Percentiles rank a stretch among this genome's conserved stretches.
Evolutionary conservation across 371 early-diverging fungal genomes (phyloP).

Genomic region (Mucor saturninus): DNA sequence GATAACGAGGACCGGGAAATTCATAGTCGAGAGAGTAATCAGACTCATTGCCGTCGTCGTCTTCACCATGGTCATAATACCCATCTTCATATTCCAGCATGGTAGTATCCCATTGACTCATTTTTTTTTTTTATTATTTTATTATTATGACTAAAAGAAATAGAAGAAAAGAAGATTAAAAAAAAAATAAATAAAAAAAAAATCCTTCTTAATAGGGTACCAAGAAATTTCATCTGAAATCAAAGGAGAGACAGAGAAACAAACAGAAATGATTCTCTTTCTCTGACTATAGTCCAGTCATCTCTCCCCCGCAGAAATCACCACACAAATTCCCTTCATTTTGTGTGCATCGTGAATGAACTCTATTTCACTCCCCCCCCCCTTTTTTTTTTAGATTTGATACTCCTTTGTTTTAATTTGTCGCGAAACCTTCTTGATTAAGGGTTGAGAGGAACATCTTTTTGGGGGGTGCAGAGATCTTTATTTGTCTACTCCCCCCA

Average conservation of each 20-base stretch:
- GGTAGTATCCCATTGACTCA: constrained; percentile 2
- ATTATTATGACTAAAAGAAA: not conserved
- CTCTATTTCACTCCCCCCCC: no score
- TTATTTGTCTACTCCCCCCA: not conserved
- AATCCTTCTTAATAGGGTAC: not conserved
- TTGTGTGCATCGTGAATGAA: no score
- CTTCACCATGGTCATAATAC: constrained; percentile 18
- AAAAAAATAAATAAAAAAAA: constrained; percentile 1
- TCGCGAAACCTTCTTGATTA: not conserved
- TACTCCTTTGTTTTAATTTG: not conserved
- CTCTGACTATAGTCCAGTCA: no score
- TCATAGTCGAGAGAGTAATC: constrained; percentile 53
- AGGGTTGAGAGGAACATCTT: no score
- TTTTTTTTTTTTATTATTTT: not conserved
- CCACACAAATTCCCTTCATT: no score
- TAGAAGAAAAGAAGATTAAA: not conserved
- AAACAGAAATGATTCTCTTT: no score
- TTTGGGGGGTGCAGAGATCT: not conserved
- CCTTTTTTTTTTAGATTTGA: not conserved
- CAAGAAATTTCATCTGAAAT: not conserved
- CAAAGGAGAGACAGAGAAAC: not conserved
- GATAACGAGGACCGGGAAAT: constrained; percentile 46
- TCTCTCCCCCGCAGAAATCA: no score
- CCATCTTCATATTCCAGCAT: constrained; percentile 2
- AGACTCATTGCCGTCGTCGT: constrained; percentile 34